Evolutionary conservation across 305 asterid genomes (phyloP).

Genomic region (Caryopteris hybrid): DNA sequence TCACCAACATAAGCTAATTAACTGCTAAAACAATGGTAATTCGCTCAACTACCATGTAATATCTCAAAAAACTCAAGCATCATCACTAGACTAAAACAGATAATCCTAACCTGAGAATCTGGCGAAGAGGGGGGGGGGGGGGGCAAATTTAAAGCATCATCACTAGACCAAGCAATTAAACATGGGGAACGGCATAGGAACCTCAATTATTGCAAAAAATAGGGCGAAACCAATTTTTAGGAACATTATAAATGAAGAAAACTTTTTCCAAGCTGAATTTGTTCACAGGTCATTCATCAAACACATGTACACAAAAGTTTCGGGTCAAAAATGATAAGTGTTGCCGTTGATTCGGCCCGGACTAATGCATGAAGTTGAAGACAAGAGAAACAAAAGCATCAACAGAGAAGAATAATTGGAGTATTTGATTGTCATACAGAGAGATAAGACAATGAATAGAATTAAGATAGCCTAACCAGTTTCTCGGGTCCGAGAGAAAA

Average conservation of each 20-base stretch:
- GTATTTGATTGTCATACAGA: too few relatives aligned
- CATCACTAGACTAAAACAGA: neutral
- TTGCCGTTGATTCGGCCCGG: neutral
- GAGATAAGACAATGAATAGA: too few relatives aligned
- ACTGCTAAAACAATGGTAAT: neutral
- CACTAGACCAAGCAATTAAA: neutral
- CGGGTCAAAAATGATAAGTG: neutral
- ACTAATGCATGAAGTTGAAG: neutral
- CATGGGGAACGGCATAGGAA: neutral
- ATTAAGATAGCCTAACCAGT: conserved; percentile 8
- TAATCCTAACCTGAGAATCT: neutral
- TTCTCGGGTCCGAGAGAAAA: neutral
- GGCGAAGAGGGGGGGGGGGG: neutral
- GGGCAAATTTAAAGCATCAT: too few relatives aligned
- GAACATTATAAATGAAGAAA: neutral
- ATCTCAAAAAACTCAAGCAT: neutral
- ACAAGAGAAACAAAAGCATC: neutral
- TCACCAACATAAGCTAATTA: neutral
- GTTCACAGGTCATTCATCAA: conserved; percentile 4
- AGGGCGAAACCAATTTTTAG: neutral
- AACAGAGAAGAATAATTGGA: neutral
- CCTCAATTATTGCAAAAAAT: neutral
- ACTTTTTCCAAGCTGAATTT: neutral
- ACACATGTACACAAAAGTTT: neutral
- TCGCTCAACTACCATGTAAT: neutral